Conservation (phyloP, 805 yeast genomes). For the Pichia thaimueangensis region DNA sequence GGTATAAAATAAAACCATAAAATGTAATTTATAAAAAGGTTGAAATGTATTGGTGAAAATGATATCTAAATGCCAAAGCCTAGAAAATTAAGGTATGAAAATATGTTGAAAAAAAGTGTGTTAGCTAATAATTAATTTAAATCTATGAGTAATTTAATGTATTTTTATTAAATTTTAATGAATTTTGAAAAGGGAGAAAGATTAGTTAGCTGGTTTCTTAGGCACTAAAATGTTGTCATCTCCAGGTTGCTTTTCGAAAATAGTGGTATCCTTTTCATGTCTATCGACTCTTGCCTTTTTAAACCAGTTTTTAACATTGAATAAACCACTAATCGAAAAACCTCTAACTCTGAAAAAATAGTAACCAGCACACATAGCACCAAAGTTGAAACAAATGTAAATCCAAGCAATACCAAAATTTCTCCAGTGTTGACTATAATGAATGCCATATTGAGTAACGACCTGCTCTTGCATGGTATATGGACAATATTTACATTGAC, state of each 20-base stretch:
- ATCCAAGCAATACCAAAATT: slow-evolving; percentile 58
- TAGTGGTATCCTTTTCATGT: slow-evolving; percentile 41
- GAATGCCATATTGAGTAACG: slow-evolving; percentile 36
- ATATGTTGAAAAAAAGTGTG: not conserved
- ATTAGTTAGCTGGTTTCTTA: slow-evolving; percentile 13
- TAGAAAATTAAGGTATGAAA: too few species aligned
- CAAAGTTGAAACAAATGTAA: slow-evolving; percentile 47
- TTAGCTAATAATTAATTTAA: not conserved
- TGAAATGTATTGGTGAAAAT: not conserved
- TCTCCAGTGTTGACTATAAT: slow-evolving; percentile 54
- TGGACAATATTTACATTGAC: slow-evolving; percentile 44
- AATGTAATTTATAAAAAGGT: too few species aligned
- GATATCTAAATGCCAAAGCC: not conserved
- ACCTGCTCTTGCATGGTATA: slow-evolving; percentile 39
- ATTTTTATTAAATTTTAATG: too few species aligned
- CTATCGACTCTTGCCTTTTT: slow-evolving; percentile 38
- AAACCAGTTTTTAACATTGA: slow-evolving; percentile 36
- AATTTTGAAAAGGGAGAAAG: not conserved
- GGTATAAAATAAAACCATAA: too few species aligned
- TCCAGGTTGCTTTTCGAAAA: slow-evolving; percentile 34
- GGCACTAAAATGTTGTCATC: slow-evolving; percentile 32
- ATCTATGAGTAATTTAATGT: too few species aligned
- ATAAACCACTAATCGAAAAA: slow-evolving; percentile 29
- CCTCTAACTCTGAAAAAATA: slow-evolving; percentile 32
- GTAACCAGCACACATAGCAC: slow-evolving; percentile 35